Evolutionary conservation across 129 eudicot species (phyloP), one percentile per base, ranked within the genome.

Genomic region (Calendula officinalis): DNA sequence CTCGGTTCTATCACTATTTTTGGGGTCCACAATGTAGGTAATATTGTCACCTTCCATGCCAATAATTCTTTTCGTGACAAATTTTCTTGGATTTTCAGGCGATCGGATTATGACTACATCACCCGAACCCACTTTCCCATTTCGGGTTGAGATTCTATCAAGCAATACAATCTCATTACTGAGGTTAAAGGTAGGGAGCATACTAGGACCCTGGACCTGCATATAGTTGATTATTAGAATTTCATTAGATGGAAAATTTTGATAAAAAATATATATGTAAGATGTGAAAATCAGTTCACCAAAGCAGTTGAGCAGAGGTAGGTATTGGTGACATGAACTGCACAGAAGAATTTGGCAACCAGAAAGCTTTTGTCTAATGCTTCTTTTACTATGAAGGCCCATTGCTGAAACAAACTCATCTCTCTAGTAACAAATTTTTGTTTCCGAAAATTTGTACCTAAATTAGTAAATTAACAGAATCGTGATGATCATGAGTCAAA

Each of bases 181-280:
- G 4, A 81, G 46, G 47, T 58, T 65, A 53, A 91, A 58, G 35
- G 98, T 85, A n/a, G 96, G 96, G 7, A 88, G 91, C 98, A 92
- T 92, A 64, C 98, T 92, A 42, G 98, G 89, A 65, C 96, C 98
- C 0, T 58, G 44, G 14, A 71, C 75, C 95, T 90, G 81, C 81
- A 74, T 54, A 34, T 37, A 30, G 14, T 46, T 12, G 61, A 53
- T 55, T 62, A 27, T 71, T 36, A 64, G 17, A 63, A 37, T 30
- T n/a, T 39, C 30, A 41, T 7, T 8, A 62, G 14, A 60, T 15
- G 22, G 8, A 15, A 38, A 38, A 30, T 30, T 11, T 58, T 17
- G 35, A 32, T 12, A 22, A 42, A 36, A 38, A 43, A 58, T 4
- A 5, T 16, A 34, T 35, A 72, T 8, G 14, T 22, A 22, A 37